phyloP scores from a whole-genome alignment of 2,329 filamentous ascomycete genomes.

The Cercospora sojina region DNA sequence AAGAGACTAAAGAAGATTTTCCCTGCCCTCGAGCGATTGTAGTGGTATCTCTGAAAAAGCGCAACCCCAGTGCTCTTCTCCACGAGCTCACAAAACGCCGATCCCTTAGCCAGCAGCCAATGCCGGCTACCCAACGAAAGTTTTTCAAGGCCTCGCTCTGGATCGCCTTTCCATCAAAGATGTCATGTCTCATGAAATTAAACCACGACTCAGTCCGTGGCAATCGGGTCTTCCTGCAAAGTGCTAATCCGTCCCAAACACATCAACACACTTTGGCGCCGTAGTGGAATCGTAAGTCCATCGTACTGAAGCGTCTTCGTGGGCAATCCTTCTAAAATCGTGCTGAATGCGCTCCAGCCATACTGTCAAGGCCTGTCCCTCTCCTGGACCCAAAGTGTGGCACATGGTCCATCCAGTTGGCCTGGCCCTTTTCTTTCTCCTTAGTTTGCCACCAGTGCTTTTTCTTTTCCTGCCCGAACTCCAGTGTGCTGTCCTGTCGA shows the following conservation, averaged over 20 bases:
- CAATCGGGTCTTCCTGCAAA: background rate
- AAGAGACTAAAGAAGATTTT: slow-evolving; percentile 16
- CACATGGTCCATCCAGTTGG: slow-evolving; percentile 46
- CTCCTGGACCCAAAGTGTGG: slow-evolving; percentile 44
- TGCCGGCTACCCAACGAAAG: slow-evolving; percentile 3
- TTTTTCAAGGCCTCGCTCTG: background rate
- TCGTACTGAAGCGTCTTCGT: slow-evolving; percentile 3
- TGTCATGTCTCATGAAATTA: slow-evolving; percentile 7
- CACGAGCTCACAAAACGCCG: background rate
- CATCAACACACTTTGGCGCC: slow-evolving; percentile 3
- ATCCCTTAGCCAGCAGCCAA: background rate
- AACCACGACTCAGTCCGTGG: background rate
- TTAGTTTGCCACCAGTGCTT: slow-evolving; percentile 35
- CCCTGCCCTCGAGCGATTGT: slow-evolving; percentile 14
- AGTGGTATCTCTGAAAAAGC: slow-evolving; percentile 22
- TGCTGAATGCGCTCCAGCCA: slow-evolving; percentile 30
- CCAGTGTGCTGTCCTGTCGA: background rate
- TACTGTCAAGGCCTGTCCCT: slow-evolving; percentile 44
- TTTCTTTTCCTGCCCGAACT: slow-evolving; percentile 21
- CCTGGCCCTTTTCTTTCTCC: slow-evolving; percentile 34
- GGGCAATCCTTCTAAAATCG: slow-evolving; percentile 27
- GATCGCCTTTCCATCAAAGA: background rate
- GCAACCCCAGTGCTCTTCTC: slow-evolving; percentile 3
- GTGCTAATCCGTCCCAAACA: background rate
- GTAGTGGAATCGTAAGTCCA: slow-evolving; percentile 9